phyloP scores from a whole-genome alignment of 306 rosid species.

The Trifolium repens region DNA sequence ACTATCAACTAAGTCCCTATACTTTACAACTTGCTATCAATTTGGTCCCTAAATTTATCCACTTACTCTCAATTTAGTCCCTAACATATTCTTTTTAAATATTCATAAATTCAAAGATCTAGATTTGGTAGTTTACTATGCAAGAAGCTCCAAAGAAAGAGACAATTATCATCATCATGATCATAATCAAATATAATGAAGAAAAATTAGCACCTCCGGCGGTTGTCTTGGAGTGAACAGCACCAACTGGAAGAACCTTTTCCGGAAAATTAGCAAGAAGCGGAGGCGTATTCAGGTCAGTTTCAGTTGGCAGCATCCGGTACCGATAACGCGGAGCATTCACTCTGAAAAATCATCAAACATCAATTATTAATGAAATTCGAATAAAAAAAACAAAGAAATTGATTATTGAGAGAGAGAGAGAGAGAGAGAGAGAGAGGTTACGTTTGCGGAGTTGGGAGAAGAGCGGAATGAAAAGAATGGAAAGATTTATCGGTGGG shows the following conservation, averaged over 20 bases:
- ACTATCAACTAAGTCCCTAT: too few species aligned
- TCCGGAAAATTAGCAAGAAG: slow-evolving; percentile 61
- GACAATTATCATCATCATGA: neutral
- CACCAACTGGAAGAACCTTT: slow-evolving; percentile 66
- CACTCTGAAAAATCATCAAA: slow-evolving; percentile 51
- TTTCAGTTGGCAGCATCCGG: slow-evolving; percentile 90
- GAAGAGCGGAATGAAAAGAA: slow-evolving; percentile 72
- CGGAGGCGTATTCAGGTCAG: slow-evolving; percentile 87
- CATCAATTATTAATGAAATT: neutral
- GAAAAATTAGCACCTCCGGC: slow-evolving; percentile 63
- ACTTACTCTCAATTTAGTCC: too few species aligned
- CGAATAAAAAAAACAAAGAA: neutral
- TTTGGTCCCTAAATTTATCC: too few species aligned
- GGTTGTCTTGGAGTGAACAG: slow-evolving; percentile 59
- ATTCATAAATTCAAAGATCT: too few species aligned
- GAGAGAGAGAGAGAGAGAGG: neutral
- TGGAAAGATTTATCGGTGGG: slow-evolving; percentile 91
- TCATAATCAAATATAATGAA: neutral
- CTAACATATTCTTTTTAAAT: too few species aligned
- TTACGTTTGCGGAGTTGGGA: slow-evolving; percentile 73
- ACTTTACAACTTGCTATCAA: too few species aligned
- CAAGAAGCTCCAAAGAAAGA: neutral
- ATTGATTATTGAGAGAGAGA: neutral
- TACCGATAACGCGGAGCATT: slow-evolving; percentile 90
- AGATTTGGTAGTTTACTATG: too few species aligned